These are phyloP conservation scores for Poterioochromonas sp. DNA, from an alignment of 352 stramenopile genomes.

Conservation along the genomic window DNA sequence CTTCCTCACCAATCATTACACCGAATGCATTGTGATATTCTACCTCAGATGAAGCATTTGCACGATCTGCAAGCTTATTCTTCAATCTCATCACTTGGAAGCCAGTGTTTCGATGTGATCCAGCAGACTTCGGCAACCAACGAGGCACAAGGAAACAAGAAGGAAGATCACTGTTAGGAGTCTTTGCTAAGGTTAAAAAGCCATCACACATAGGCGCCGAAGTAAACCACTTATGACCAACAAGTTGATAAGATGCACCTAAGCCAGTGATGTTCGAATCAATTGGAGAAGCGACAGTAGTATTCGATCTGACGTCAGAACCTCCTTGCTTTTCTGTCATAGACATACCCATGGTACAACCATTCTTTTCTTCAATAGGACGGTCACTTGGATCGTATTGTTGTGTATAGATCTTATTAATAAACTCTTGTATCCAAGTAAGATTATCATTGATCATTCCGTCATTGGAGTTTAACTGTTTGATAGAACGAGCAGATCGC, in stretches of 20 bases:
- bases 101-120: conserved; percentile 29
- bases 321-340: conserved; percentile 45
- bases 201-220: conserved; percentile 37
- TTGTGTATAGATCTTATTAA: conserved; percentile 32
- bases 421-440: background rate
- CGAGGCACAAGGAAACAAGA: conserved; percentile 41
- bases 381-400: conserved; percentile 36
- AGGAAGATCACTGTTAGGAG: background rate
- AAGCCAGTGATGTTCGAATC: conserved; percentile 25
- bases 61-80: conserved; percentile 39
- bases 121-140: conserved; percentile 28
- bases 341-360: conserved; percentile 39
- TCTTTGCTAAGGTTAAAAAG: conserved; percentile 40
- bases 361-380: conserved; percentile 38
- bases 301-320: conserved; percentile 41
- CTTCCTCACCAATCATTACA: conserved; percentile 35
- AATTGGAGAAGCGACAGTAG: conserved; percentile 36
- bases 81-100: conserved; percentile 41
- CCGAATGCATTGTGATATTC: conserved; percentile 41
- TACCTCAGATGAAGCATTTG: conserved; percentile 40
- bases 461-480: too few species aligned
- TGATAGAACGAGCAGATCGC: background rate
- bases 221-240: conserved; percentile 42
- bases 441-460: too few species aligned
- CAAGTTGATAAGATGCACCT: conserved; percentile 24